These are phyloP conservation scores for Acanthamoeba culbertsoni DNA, from an alignment of 208 protist species.

Conservation along the genomic window DNA sequence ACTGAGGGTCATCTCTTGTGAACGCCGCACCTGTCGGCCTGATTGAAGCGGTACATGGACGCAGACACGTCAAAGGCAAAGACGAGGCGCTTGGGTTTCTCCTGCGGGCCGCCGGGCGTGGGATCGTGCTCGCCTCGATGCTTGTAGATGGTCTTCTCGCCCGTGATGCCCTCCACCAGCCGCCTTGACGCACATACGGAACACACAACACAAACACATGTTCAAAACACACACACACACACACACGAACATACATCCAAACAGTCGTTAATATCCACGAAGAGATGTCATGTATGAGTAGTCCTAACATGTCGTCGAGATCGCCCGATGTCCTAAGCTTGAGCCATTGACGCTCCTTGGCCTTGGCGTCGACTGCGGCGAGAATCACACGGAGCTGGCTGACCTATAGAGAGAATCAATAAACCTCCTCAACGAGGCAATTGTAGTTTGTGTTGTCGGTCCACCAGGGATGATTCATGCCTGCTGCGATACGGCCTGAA, in stretches of 20 bases:
- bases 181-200: too few relatives aligned
- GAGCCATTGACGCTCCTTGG: conserved; percentile 88
- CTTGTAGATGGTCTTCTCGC: conserved; percentile 91
- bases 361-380: conserved; percentile 84
- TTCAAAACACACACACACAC: too few relatives aligned
- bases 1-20: not conserved
- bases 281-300: too few relatives aligned
- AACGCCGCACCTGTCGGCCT: conserved; percentile 77
- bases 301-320: conserved; percentile 83
- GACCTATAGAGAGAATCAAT: conserved; percentile 27
- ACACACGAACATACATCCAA: too few relatives aligned
- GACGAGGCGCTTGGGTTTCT: conserved; percentile 88
- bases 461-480: not conserved
- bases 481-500: conserved; percentile 45
- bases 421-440: not conserved
- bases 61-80: conserved; percentile 91
- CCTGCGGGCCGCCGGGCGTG: conserved; percentile 80
- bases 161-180: conserved; percentile 88
- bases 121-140: conserved; percentile 86
- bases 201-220: too few relatives aligned
- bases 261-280: too few relatives aligned
- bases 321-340: conserved; percentile 89
- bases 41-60: conserved; percentile 93
- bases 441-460: not conserved
- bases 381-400: conserved; percentile 81